A percentile compares a stretch with the other conserved stretches of the same genome.
phyloP scores from a whole-genome alignment of 208 protist species.

The Leishmania amazonensis region DNA sequence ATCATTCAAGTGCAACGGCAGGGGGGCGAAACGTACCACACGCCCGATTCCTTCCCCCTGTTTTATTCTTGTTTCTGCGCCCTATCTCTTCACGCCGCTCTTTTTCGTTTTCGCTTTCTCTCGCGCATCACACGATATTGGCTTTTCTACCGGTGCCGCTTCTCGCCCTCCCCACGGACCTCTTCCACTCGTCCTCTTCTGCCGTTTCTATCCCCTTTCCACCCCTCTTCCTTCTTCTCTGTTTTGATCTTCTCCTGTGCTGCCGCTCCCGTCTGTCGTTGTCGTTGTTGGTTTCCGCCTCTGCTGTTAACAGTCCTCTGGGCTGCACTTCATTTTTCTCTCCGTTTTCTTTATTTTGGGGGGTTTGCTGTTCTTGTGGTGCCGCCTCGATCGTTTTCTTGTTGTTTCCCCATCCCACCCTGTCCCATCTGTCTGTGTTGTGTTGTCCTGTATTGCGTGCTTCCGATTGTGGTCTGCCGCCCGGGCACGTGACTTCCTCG shows the following conservation, averaged over 20 bases:
- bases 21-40: background rate
- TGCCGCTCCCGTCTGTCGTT: too few relatives aligned
- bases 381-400: too few relatives aligned
- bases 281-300: too few relatives aligned
- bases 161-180: background rate
- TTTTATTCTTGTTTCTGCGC: background rate
- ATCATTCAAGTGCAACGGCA: background rate
- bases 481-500: background rate
- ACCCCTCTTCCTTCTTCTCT: background rate
- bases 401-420: too few relatives aligned
- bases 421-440: background rate
- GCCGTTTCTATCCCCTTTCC: background rate
- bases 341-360: too few relatives aligned
- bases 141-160: background rate
- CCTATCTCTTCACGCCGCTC: too few relatives aligned
- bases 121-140: background rate
- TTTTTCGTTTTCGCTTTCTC: background rate
- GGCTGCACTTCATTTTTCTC: background rate
- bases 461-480: background rate
- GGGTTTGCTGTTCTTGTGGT: too few relatives aligned
- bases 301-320: slow-evolving; percentile 4
- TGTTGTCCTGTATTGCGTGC: background rate
- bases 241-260: background rate
- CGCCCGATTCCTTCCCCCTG: background rate
- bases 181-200: slow-evolving; percentile 9